These are phyloP conservation scores for Corylus americana DNA, from an alignment of 306 rosid species.

Conservation along the genomic window DNA sequence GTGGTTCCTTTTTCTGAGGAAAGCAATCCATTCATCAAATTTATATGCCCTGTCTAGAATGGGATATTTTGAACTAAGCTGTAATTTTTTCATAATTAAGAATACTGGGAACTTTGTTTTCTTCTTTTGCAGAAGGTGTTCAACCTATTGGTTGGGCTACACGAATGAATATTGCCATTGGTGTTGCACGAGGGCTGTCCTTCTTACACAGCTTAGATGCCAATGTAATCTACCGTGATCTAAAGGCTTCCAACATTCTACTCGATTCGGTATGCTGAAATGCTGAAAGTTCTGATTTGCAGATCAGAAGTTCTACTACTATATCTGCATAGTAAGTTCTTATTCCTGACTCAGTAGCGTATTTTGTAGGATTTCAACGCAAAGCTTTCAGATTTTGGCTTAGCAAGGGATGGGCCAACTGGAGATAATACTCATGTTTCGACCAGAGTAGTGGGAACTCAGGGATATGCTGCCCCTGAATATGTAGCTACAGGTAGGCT, in stretches of 20 bases:
- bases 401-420: constrained; percentile 98
- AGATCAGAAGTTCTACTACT: constrained; percentile 1
- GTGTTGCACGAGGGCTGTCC: constrained; percentile 74
- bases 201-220: constrained; percentile 72
- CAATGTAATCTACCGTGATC: constrained; percentile 87
- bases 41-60: background rate
- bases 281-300: constrained; percentile 13
- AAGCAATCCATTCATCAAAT: background rate
- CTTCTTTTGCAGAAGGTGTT: constrained; percentile 67
- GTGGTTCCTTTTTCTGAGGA: background rate
- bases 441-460: constrained; percentile 84
- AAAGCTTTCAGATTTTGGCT: constrained; percentile 88
- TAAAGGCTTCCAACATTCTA: constrained; percentile 88
- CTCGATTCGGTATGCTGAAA: constrained; percentile 72
- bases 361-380: constrained; percentile 71
- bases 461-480: constrained; percentile 97
- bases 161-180: constrained; percentile 68
- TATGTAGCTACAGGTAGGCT: constrained; percentile 85
- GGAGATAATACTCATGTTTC: constrained; percentile 98
- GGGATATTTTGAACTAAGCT: background rate
- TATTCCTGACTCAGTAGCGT: constrained; percentile 26
- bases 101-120: constrained; percentile 6
- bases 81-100: constrained; percentile 9
- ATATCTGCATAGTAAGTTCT: background rate
- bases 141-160: constrained; percentile 76